Evolutionary conservation across 345 rosid genomes (phyloP).

Genomic region (Cochlearia excelsa): DNA sequence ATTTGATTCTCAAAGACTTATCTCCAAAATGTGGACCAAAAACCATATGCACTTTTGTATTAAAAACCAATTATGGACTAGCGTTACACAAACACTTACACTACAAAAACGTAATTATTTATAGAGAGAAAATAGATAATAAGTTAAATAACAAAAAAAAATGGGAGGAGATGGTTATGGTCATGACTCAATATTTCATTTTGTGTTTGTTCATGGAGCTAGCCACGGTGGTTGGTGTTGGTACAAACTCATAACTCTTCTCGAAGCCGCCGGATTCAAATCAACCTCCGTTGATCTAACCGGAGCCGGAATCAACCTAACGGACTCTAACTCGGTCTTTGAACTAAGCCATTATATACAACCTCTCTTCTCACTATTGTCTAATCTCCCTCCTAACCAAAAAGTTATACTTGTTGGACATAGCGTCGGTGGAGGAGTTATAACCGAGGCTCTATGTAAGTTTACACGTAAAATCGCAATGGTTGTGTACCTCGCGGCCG

Average conservation of each 20-base stretch:
- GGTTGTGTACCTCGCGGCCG: slow-evolving; percentile 47
- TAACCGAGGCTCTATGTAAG: slow-evolving; percentile 42
- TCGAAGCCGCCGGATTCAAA: slow-evolving; percentile 24
- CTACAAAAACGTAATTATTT: no score
- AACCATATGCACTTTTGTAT: no score
- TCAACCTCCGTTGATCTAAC: slow-evolving; percentile 27
- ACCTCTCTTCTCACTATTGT: slow-evolving; percentile 34
- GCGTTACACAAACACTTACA: no score
- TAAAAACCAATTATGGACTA: no score
- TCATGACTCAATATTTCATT: slow-evolving; percentile 4
- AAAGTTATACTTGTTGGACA: slow-evolving; percentile 43
- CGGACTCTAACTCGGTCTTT: slow-evolving; percentile 28
- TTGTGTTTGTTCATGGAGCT: slow-evolving; percentile 36
- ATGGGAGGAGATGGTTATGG: slow-evolving; percentile 27
- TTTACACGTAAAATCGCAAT: slow-evolving; percentile 37
- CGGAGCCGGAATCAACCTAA: slow-evolving; percentile 34
- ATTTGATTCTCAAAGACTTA: no score
- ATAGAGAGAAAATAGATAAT: no score
- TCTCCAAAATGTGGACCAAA: no score
- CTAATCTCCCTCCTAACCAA: slow-evolving; percentile 26
- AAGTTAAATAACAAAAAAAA: no score
- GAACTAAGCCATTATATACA: slow-evolving; percentile 19
- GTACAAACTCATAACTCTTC: slow-evolving; percentile 31
- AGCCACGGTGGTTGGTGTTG: slow-evolving; percentile 38
- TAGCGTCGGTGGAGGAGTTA: slow-evolving; percentile 43